Base-by-base conservation (phyloP, 1,284 basidiomycete species). In the Ustilago nuda region DNA sequence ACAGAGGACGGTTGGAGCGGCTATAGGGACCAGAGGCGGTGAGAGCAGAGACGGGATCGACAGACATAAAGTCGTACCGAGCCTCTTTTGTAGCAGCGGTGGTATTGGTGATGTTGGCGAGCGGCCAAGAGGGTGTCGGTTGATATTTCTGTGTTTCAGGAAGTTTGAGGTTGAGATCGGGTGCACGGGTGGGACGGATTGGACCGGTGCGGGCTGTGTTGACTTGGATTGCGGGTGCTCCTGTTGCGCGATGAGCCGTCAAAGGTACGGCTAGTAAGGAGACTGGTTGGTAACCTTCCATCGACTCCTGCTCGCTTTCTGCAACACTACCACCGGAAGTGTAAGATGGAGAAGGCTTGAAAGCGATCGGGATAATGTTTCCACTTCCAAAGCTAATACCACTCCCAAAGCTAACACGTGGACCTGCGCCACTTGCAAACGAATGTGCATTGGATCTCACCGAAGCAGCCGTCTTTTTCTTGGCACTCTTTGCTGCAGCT, bases 311-410 rank as follows among this genome's bases (percentile, higher is more conserved):
- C 30, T 32, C n/a, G 51, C 5, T 48, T 36, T 58, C 59, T 19
- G 19, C 35, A 11, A 36, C 48, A 35, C 39, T 8, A 30, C 35
- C 39, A 19, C 39, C 17, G 17, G 51, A 3, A 4, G 8, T 35
- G 30, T 52, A 8, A 30, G 61, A 1, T 27, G 50, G 13, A 6
- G 54, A 66, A 27, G 74, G 76, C 36, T 64, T 66, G 64, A 75
- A 78, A 2, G 72, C 68, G 46, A 78, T 78, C 19, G 73, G 73
- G 30, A 74, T 74, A 39, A 78, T 68, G 52, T 76, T 78, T 37
- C 58, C 54, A 8, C 61, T 69, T 15, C 66, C 63, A 32, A 76
- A 56, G 54, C 66, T 76, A 32, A 63, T 72, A 7, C 69, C 69
- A 0, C 66, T 69, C 7, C 66, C 74, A 45, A 76, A 57, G 45